Evolutionary conservation across 805 yeast species (phyloP), one percentile per base, ranked within the genome.

Genomic region (Candida easanensis): DNA sequence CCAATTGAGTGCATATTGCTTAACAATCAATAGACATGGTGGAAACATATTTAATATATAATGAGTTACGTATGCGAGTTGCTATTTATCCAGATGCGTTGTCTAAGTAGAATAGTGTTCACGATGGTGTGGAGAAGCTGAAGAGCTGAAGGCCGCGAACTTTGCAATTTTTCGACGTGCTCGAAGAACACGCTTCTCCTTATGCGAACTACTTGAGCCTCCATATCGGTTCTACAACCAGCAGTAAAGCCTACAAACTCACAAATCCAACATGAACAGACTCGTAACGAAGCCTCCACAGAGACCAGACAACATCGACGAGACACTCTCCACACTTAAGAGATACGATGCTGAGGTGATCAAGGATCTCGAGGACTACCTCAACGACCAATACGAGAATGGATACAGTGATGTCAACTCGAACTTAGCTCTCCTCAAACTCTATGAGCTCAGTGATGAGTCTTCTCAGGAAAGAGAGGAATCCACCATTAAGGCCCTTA

Each of bases 391-490:
- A 50, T 68, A 71, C 51, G 44, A 51, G 14, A 57, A 58, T 17
- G 61, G 60, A 21, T 71, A 59, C 52, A 59, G 60, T 42, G 75
- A 70, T 51, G 56, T 70, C 35, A 63, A 58, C 48, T 71, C 78
- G 46, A 73, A 71, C 53, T 52, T 73, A 54, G 78, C 78, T 1
- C 60, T 73, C 18, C 58, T 73, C 47, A 73, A 73, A 44, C 61
- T 74, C 38, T 73, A 65, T 39, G 68, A 63, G 44, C 52, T 65
- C 20, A 59, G 63, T 36, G 67, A 68, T 19, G 66, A 63, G 22
- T 51, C 61, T 20, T 54, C 64, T 11, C 50, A 57, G 20, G 67
- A 65, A 45, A 70, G 73, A 47, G 67, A 65, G 48, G 66, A 66
- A 15, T 51, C 61, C 21, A 66, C 73, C 14, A 46, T 69, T 16